Base-by-base conservation (phyloP, 306 rosid species). In the Cicer judaicum region DNA sequence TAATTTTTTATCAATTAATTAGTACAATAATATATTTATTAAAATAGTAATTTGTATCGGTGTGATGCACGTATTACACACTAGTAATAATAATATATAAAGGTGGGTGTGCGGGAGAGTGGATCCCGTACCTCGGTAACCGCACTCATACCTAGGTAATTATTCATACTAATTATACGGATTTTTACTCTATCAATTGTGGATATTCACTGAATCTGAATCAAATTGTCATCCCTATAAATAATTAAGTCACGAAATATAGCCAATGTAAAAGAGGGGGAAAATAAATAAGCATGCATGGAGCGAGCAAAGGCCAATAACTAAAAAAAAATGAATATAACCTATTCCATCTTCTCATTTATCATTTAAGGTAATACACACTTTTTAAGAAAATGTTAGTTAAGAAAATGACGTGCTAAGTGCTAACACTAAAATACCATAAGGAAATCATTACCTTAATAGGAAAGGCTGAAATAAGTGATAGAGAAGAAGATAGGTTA, bases 161-260 rank as follows among this genome's bases (percentile, higher is more conserved):
- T 18, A 18, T 18, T 1, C 19, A 18, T 18, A 18, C 19, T 18
- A 1, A 18, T 18, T 18, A 18, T 18, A 18, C 19, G 19, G 19
- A 1, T 18, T 18, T 18, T 18, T 18, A 18, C 1, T 18, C 1
- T 18, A 18, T 1, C 19, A 18, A 18, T 18, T 18, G 19, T 1
- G 19, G 19, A 1, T 18, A 18, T 1, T 18, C 19, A 18, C 1
- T 18, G 19, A 21, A 0, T 21, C 2, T 21, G 2, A 2, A 21
- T 21, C 2, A 0, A 21, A 21, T 2, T 21, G 2, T 21, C 24
- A 21, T 21, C 2, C 24, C 24, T 21, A 21, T 2, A 21, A 21
- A 21, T 2, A 15, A 71, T 46, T 76, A 64, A 47, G 42, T 41
- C 50, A 40, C 14, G 34, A 46, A 47, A 47, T 78, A 42, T 70